These are phyloP conservation scores for Margaritispora aquatica DNA, from an alignment of 495 filamentous ascomycete genomes.

Conservation along the genomic window DNA sequence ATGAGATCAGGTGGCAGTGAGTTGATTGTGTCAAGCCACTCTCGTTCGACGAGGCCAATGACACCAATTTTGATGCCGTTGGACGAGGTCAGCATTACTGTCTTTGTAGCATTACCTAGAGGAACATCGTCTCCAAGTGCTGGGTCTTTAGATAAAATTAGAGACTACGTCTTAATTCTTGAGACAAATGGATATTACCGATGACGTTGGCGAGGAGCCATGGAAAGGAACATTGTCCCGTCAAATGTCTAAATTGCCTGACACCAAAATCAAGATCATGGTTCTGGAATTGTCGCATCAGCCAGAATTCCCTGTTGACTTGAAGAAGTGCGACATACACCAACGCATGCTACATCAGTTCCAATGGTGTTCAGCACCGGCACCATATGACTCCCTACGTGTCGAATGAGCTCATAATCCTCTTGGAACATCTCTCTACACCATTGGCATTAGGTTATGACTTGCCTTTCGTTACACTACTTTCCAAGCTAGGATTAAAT, in stretches of 20 bases:
- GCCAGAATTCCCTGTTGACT: background rate
- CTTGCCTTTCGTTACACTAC: background rate
- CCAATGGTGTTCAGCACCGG: background rate
- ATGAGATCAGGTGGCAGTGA: background rate
- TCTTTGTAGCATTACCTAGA: background rate
- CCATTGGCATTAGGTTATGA: too few species aligned
- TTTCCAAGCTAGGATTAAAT: background rate
- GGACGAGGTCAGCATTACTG: background rate
- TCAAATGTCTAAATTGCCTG: constrained; percentile 1
- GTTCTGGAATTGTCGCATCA: background rate
- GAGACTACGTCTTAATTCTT: too few species aligned
- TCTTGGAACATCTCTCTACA: too few species aligned
- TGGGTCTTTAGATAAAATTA: background rate
- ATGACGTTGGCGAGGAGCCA: background rate
- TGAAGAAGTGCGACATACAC: background rate
- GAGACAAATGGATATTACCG: too few species aligned
- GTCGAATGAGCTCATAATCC: background rate
- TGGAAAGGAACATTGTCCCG: background rate
- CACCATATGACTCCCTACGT: background rate
- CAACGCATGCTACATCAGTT: constrained; percentile 1
- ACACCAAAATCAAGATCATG: background rate
- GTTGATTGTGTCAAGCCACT: constrained; percentile 1
- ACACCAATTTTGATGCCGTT: constrained; percentile 2
- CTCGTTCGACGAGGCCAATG: background rate
- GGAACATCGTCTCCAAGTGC: background rate